Base-by-base conservation (phyloP, 1,284 basidiomycete species). In the Bjerkandera adusta region DNA sequence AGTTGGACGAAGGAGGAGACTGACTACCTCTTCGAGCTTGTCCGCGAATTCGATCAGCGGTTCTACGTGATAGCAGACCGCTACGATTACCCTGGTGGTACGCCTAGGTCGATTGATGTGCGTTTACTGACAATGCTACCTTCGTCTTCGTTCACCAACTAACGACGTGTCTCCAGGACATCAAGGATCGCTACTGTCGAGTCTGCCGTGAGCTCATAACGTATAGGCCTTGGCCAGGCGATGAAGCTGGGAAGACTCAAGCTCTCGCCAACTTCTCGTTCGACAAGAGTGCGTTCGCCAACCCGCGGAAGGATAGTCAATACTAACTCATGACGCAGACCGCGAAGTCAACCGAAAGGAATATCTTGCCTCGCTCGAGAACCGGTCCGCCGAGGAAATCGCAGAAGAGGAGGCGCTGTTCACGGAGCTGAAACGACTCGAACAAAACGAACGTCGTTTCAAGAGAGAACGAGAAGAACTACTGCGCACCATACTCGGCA, bases 1-100 rank as follows among this genome's bases (percentile, higher is more conserved):
- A 84, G 88, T 49, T 99, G 97, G 97, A 82, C 91, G 0, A 88
- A 88, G 55, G 92, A 95, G 58, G 95, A 99, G 70, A 98, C 97
- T 0, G 89, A 93, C 61, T 94, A 98, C 61, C 76, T 99, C 0
- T 96, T 99, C 67, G 71, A 75, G 5, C 68, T 97, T 12, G 85
- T 90, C 15, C 74, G 80, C 38, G 81, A 88, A 44, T 99, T 90
- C 57, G 96, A 98, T 65, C 73, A 87, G 15, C 81, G 97, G 39
- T 99, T 96, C 76, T 87, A 92, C 60, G 77, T 99, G 51, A 84
- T 96, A 10, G 76, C 89, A 48, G 97, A 99, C 65, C 81, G 97
- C 24, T 99, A 97, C 65, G 84, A 90, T 8, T 92, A 69, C 57
- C 74, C 77, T 2, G 71, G 66, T 20, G 77, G 77, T 5, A 63